Base-by-base conservation (phyloP, 2,329 filamentous ascomycete species). In the Diaporthe nobilis region DNA sequence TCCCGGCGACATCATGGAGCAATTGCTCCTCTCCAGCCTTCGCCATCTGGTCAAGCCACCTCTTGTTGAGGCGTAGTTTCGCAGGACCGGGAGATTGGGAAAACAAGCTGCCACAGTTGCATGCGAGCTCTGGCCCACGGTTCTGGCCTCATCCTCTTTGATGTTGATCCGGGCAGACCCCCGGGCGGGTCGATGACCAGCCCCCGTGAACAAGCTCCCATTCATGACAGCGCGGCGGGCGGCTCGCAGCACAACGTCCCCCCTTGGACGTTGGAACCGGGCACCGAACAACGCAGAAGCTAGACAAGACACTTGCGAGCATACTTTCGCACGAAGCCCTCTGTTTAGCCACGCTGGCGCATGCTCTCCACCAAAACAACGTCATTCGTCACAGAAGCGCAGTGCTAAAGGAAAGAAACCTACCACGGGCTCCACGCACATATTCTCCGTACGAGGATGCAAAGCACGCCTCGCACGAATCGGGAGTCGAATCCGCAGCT, bases 401-500 rank as follows among this genome's bases (percentile, higher is more conserved):
- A 70, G 34, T 70, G 65, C 49, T 28, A 25, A 25, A 25, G 22
- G 25, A 5, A 49, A 49, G 8, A 70, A 28, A 51, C 8, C 20
- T 20, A 68, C 31, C 6, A n/a, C 34, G 25, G 17, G 17, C 25
- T 25, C 28, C 31, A 68, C 37, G 65, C 47, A 70, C 25, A 70
- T 70, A 70, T 70, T 70, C 65, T 70, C 65, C 47, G 65, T 42
- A 70, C 47, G 49, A 70, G 49, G 25, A 53, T 55, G 10, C 49
- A 8, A 22, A 28, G 47, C 31, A 70, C 65, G 65, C 49, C 65
- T 55, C 65, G 22, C 34, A 42, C 65, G 49, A 55, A 70, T 70
- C 65, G 65, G 49, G 65, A 20, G 47, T 42, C 39, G 65, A 55
- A 42, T 22, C 65, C 65, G 65, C 65, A 55, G 65, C 65, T 70